These are phyloP conservation scores for Suillus clintonianus DNA, from an alignment of 768 basidiomycete genomes.

Conservation along the genomic window DNA sequence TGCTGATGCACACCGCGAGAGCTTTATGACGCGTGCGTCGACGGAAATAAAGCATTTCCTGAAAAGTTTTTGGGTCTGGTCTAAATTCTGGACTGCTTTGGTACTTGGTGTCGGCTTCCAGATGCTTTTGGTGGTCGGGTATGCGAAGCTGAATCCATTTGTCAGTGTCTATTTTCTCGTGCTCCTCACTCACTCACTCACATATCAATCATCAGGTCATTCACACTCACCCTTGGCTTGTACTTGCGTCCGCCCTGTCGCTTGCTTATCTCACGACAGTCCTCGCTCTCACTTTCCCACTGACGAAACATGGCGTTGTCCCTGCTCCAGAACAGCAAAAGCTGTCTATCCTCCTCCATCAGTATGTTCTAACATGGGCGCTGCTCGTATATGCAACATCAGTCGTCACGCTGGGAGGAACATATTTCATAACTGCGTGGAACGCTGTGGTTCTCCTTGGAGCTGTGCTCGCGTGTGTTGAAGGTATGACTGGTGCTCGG, in stretches of 20 bases:
- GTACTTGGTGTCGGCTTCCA: constrained; percentile 47
- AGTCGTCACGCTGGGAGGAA: constrained; percentile 46
- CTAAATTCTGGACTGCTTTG: constrained; percentile 65
- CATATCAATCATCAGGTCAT: constrained; percentile 45
- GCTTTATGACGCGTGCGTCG: constrained; percentile 20
- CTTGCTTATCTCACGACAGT: constrained; percentile 40
- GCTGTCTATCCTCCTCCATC: constrained; percentile 50
- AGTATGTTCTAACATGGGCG: constrained; percentile 60
- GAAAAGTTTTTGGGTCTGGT: constrained; percentile 46
- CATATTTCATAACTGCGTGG: constrained; percentile 61
- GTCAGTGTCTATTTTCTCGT: constrained; percentile 39
- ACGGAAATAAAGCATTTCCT: constrained; percentile 27
- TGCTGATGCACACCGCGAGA: constrained; percentile 8
- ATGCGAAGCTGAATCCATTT: constrained; percentile 61
- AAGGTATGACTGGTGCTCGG: constrained; percentile 28
- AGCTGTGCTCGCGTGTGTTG: constrained; percentile 38
- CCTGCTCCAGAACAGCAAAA: constrained; percentile 46
- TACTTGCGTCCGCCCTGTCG: constrained; percentile 40
- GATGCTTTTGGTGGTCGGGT: constrained; percentile 47
- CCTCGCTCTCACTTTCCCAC: constrained; percentile 40
- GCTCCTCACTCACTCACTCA: not conserved
- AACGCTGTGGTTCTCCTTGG: constrained; percentile 48
- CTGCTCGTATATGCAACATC: constrained; percentile 54
- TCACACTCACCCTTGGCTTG: constrained; percentile 57
- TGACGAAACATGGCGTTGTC: constrained; percentile 22